Evolutionary conservation across 257 asterid genomes (phyloP).

Genomic region (Primulina tabacum): DNA sequence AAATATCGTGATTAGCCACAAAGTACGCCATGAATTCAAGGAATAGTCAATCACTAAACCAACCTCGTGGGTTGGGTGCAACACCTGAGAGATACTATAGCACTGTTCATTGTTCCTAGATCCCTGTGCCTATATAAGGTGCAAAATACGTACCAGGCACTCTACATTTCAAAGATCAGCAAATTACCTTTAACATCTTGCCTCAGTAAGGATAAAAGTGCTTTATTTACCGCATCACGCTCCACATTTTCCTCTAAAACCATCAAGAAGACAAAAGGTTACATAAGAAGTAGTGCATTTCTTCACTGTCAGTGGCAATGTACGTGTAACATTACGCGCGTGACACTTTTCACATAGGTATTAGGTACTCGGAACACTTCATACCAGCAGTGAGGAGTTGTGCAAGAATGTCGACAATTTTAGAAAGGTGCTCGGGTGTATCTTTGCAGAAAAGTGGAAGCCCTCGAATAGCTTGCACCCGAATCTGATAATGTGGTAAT

Average conservation of each 20-base stretch:
- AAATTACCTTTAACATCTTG: conserved; percentile 81
- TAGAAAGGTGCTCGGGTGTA: conserved; percentile 89
- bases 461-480: conserved; percentile 96
- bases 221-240: conserved; percentile 95
- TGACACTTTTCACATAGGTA: conserved; percentile 16
- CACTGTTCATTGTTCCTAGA: no score
- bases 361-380: conserved; percentile 18
- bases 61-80: neutral
- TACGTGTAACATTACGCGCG: neutral
- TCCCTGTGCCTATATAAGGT: neutral
- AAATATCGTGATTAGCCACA: conserved; percentile 2
- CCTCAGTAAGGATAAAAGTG: conserved; percentile 86
- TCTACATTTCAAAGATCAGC: conserved; percentile 18
- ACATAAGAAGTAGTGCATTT: conserved; percentile 8
- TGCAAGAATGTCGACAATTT: conserved; percentile 91
- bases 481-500: conserved; percentile 46
- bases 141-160: neutral
- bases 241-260: conserved; percentile 84
- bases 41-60: conserved; percentile 4
- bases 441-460: conserved; percentile 98
- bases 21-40: neutral
- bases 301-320: conserved; percentile 5
- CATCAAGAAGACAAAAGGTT: conserved; percentile 18
- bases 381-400: conserved; percentile 95
- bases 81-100: neutral